phyloP scores from a whole-genome alignment of 139 green algal genomes.

The Astrephomene gubernaculifera region DNA sequence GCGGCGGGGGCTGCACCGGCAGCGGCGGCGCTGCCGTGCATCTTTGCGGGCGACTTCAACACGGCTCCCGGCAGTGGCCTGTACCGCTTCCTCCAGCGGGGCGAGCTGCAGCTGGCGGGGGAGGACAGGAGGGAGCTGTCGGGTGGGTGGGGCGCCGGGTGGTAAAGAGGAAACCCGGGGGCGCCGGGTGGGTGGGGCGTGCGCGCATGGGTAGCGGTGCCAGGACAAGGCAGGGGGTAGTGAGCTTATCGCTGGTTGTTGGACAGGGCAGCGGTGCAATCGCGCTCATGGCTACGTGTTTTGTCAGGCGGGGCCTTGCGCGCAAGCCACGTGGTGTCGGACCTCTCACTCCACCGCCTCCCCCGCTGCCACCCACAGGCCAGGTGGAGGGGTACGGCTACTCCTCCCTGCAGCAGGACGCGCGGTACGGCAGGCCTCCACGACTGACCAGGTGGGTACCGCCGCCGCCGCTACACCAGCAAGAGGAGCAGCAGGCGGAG shows the following conservation, averaged over 20 bases:
- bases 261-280: too few species aligned
- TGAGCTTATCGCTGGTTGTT: too few species aligned
- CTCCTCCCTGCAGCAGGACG: neutral
- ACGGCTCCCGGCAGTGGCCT: conserved; percentile 50
- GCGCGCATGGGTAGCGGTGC: too few species aligned
- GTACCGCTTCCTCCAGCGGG: conserved; percentile 45
- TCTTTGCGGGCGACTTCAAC: conserved; percentile 66
- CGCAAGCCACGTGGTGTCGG: too few species aligned
- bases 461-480: neutral
- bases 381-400: conserved; percentile 53
- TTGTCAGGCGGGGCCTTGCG: too few species aligned
- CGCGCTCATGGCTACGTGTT: too few species aligned
- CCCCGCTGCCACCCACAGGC: neutral
- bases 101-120: conserved; percentile 18
- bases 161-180: too few species aligned
- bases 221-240: too few species aligned
- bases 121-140: conserved; percentile 47
- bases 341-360: too few species aligned
- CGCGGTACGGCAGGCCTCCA: neutral
- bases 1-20: neutral
- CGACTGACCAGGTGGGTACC: conserved; percentile 8
- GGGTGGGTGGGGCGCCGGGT: conserved; percentile 10
- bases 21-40: neutral
- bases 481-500: too few species aligned
- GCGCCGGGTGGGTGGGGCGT: too few species aligned